These are phyloP conservation scores for Corchorus capsularis DNA, from an alignment of 345 rosid species.

Conservation along the genomic window DNA sequence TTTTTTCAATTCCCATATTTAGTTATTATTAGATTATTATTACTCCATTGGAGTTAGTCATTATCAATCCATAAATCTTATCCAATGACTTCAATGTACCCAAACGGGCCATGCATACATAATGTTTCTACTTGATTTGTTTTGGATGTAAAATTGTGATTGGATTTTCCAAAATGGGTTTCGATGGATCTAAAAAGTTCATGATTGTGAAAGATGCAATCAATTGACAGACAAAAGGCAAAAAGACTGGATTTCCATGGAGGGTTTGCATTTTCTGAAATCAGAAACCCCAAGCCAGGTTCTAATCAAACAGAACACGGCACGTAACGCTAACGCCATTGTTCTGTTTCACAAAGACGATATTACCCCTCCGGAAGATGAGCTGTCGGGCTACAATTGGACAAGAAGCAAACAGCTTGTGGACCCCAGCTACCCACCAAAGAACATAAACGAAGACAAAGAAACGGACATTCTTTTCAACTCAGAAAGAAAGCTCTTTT, in stretches of 20 bases:
- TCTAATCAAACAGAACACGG: no score
- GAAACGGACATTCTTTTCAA: background rate
- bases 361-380: background rate
- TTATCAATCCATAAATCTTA: no score
- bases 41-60: no score
- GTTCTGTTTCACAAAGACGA: background rate
- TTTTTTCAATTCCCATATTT: no score
- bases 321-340: background rate
- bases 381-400: background rate
- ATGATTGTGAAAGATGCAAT: background rate
- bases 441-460: slow-evolving; percentile 1
- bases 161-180: no score
- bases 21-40: no score
- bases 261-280: background rate
- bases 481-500: background rate
- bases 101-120: no score
- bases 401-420: background rate
- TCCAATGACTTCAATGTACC: no score
- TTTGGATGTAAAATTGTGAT: no score
- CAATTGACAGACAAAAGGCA: background rate
- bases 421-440: slow-evolving; percentile 5
- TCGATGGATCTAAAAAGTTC: background rate
- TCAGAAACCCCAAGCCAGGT: no score
- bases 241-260: background rate
- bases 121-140: no score